Base-by-base conservation (phyloP, 805 yeast genomes). In the Metschnikowia amazonensis region DNA sequence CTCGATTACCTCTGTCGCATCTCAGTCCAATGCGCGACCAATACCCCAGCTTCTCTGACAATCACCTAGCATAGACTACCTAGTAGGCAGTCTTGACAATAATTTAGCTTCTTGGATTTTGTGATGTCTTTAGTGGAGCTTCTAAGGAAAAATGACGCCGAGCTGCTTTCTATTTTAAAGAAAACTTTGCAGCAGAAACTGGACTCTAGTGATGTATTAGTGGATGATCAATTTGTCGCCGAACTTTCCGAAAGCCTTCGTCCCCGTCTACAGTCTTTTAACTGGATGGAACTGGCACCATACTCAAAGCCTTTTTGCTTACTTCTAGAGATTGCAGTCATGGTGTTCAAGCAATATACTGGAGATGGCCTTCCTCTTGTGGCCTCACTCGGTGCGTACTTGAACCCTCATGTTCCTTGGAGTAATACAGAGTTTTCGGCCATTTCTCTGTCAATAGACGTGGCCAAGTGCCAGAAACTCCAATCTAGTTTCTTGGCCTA, bases 331-430 rank as follows among this genome's bases (percentile, higher is more conserved):
- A 39, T 43, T 16, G 52, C 52, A 14, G 43, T 45, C 13, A 7
- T 32, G 21, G 44, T 43, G 28, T 33, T 48, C n/a, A 31, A 36
- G 16, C 9, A 16, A 7, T 45, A 43, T 40, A 2, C 37, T n/a
- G 39, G 41, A 14, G 44, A 37, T 28, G 38, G 36, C 25, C 44
- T 48, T 8, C 32, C 24, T 13, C 38, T 48, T 14, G 21, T 48
- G 37, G 23, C 18, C 5, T 30, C 32, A 2, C 10, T 52, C 13
- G 56, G 67, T 1, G 51, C 41, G 17, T 65, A 63, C 43, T 23
- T 48, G 25, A 65, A 66, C 37, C 67, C 69, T 1, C 23, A 59
- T 36, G 56, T 60, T 4, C 68, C 71, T 1, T 67, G 72, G 71
- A 50, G 55, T 25, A 48, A 45, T 23, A 3, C 32, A 3, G 41